Evolutionary conservation across 345 rosid genomes (phyloP).

Genomic region (Noccaea bulbosa): DNA sequence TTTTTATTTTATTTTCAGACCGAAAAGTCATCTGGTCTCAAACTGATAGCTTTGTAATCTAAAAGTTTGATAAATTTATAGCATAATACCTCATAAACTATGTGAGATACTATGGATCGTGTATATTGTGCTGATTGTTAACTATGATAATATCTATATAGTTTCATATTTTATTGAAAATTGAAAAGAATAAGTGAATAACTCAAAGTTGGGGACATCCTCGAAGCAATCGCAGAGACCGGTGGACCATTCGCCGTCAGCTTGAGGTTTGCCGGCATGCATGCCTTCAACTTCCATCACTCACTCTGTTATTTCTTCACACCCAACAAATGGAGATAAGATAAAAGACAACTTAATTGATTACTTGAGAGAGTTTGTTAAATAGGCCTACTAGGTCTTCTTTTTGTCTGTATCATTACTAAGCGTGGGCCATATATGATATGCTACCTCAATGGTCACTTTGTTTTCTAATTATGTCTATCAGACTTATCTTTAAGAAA

Average conservation of each 20-base stretch:
- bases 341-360: background rate
- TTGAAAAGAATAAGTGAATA: background rate
- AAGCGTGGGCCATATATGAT: background rate
- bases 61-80: background rate
- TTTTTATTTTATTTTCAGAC: background rate
- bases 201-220: slow-evolving; percentile 38
- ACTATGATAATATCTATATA: background rate
- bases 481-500: background rate
- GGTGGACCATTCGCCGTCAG: slow-evolving; percentile 46
- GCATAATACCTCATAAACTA: background rate
- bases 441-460: slow-evolving; percentile 13
- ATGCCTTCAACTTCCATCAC: slow-evolving; percentile 22
- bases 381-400: background rate
- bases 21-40: background rate
- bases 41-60: background rate
- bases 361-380: background rate
- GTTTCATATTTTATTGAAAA: background rate
- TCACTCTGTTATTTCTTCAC: slow-evolving; percentile 11
- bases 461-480: slow-evolving; percentile 5
- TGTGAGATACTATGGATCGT: background rate
- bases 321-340: background rate
- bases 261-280: slow-evolving; percentile 25
- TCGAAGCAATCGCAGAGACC: slow-evolving; percentile 52
- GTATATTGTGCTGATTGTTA: background rate
- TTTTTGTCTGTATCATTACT: background rate